Evolutionary conservation across 2,329 filamentous ascomycete species (phyloP).

Genomic region (Calonectria pseudoreteaudii): DNA sequence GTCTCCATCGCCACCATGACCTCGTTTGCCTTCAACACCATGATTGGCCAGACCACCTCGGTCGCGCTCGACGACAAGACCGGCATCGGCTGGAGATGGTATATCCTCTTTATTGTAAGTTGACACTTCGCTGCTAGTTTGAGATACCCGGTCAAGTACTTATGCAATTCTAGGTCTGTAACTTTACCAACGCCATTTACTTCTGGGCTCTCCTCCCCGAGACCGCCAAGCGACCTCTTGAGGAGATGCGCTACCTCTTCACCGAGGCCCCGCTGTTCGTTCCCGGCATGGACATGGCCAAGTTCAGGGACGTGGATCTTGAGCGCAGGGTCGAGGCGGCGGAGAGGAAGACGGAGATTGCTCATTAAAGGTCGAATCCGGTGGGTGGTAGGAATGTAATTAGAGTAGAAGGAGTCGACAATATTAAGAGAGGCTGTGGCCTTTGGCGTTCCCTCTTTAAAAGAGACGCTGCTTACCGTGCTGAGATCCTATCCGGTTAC

Average conservation of each 20-base stretch:
- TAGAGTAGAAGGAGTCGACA: not conserved
- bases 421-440: not conserved
- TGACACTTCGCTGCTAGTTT: not conserved
- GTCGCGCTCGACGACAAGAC: constrained; percentile 58
- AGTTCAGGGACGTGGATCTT: constrained; percentile 60
- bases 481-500: too few species aligned
- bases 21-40: constrained; percentile 80
- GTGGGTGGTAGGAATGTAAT: not conserved
- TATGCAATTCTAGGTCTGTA: constrained; percentile 60
- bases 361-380: not conserved
- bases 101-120: constrained; percentile 57
- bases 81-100: constrained; percentile 61
- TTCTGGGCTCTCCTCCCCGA: constrained; percentile 77
- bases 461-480: too few species aligned
- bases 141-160: not conserved
- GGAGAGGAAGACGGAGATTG: constrained; percentile 58
- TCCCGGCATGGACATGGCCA: constrained; percentile 63
- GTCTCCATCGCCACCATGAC: constrained; percentile 81
- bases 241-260: constrained; percentile 77
- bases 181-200: constrained; percentile 60
- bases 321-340: constrained; percentile 70
- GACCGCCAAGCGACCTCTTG: constrained; percentile 72
- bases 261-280: constrained; percentile 74
- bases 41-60: constrained; percentile 75
- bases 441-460: not conserved